These are phyloP conservation scores for Ceratobasidium sp. DNA, from an alignment of 1,284 basidiomycete genomes.

Conservation along the genomic window DNA sequence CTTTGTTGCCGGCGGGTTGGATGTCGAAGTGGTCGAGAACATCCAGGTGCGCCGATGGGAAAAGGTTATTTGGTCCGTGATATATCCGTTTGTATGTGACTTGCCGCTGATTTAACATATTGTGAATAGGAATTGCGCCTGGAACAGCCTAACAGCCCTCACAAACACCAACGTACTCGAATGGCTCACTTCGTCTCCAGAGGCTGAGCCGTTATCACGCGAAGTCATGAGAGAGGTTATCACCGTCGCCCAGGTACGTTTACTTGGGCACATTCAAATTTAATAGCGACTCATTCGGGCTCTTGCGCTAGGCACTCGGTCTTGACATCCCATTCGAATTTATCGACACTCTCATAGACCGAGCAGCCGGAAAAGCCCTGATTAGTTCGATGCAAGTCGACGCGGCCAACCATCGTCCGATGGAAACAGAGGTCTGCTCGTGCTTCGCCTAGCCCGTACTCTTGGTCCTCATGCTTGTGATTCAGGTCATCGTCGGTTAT, in stretches of 20 bases:
- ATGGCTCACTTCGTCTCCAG: slow-evolving; percentile 34
- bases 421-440: slow-evolving; percentile 35
- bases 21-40: slow-evolving; percentile 16
- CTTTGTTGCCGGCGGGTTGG: slow-evolving; percentile 19
- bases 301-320: slow-evolving; percentile 7
- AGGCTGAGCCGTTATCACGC: slow-evolving; percentile 30
- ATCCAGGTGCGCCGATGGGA: slow-evolving; percentile 36
- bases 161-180: slow-evolving; percentile 31
- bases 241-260: slow-evolving; percentile 31
- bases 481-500: slow-evolving; percentile 33
- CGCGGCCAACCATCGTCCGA: slow-evolving; percentile 24
- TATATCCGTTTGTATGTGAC: background rate
- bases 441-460: background rate
- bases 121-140: slow-evolving; percentile 37
- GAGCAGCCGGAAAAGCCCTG: slow-evolving; percentile 15
- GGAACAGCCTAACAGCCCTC: slow-evolving; percentile 36
- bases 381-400: slow-evolving; percentile 37
- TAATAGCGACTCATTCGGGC: background rate
- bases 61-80: slow-evolving; percentile 36
- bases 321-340: slow-evolving; percentile 27
- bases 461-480: background rate
- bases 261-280: background rate
- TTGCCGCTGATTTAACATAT: background rate
- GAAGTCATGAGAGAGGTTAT: slow-evolving; percentile 35
- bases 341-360: slow-evolving; percentile 20